Evolutionary conservation across 2,329 filamentous ascomycete species (phyloP).

Genomic region (Xylaria sp.): DNA sequence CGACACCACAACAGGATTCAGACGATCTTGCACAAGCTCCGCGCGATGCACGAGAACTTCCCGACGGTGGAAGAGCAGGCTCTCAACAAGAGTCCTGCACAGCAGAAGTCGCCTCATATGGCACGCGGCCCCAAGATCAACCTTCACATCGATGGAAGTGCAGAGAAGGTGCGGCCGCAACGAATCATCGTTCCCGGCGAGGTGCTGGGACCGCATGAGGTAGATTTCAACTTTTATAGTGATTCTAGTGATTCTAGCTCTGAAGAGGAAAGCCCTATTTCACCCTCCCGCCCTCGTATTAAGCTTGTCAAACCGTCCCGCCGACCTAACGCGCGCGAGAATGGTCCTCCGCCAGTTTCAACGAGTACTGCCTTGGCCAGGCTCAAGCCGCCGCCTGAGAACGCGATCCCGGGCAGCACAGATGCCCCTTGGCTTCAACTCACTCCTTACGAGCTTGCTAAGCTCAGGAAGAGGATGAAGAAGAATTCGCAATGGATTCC

Average conservation of each 20-base stretch:
- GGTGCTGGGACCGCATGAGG: constrained; percentile 59
- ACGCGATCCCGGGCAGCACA: constrained; percentile 52
- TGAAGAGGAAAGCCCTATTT: constrained; percentile 44
- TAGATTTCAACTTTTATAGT: constrained; percentile 55
- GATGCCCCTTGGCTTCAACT: constrained; percentile 63
- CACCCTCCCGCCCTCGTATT: constrained; percentile 42
- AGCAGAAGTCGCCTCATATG: constrained; percentile 50
- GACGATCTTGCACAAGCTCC: constrained; percentile 53
- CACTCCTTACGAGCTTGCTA: constrained; percentile 59
- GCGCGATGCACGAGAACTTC: constrained; percentile 56
- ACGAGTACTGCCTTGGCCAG: constrained; percentile 37
- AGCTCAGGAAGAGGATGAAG: constrained; percentile 80
- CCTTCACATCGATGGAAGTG: constrained; percentile 40
- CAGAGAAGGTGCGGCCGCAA: constrained; percentile 44
- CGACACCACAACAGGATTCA: constrained; percentile 58
- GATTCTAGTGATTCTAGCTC: constrained; percentile 50
- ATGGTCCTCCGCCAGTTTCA: constrained; percentile 38
- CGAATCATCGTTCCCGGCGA: constrained; percentile 62
- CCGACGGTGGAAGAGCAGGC: constrained; percentile 48
- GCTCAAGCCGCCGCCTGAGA: constrained; percentile 54
- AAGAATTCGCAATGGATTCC: constrained; percentile 84
- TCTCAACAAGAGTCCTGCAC: constrained; percentile 44
- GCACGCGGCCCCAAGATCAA: constrained; percentile 44
- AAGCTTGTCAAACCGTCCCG: constrained; percentile 41
- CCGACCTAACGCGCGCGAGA: constrained; percentile 34